Percentiles rank a stretch among this genome's conserved stretches.
phyloP scores from a whole-genome alignment of 345 rosid species.

The Citrus cavaleriei region DNA sequence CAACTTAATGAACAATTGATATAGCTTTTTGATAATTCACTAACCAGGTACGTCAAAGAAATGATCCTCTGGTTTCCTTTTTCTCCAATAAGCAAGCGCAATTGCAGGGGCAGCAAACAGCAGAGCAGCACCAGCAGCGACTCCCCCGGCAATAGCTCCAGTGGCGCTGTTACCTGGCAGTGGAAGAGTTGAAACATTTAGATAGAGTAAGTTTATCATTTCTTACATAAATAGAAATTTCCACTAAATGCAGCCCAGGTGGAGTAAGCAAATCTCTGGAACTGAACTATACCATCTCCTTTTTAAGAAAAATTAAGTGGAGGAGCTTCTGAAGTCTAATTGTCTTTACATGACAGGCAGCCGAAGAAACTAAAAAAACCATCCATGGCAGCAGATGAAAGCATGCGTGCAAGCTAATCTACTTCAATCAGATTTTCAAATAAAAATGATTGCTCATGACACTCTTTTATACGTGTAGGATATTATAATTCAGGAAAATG shows the following conservation, averaged over 20 bases:
- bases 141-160: conserved; percentile 96
- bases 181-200: conserved; percentile 11
- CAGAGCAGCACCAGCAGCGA: conserved; percentile 95
- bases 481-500: not conserved
- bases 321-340: not conserved
- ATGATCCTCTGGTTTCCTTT: conserved; percentile 75
- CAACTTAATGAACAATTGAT: conserved; percentile 2
- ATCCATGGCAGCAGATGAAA: not conserved
- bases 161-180: conserved; percentile 55
- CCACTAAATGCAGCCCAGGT: not conserved
- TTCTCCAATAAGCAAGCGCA: conserved; percentile 69
- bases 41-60: conserved; percentile 96
- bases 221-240: not conserved
- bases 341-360: no score
- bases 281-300: not conserved
- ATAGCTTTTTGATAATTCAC: conserved; percentile 17
- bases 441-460: not conserved
- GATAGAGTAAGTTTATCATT: not conserved
- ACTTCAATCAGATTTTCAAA: not conserved
- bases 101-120: conserved; percentile 92
- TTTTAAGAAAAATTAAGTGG: not conserved
- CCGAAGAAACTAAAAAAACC: no score
- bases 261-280: not conserved
- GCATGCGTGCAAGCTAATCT: not conserved
- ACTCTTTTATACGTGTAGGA: not conserved